Evolutionary conservation across 2,329 filamentous ascomycete genomes (phyloP).

Genomic region (Curvularia verruculosa): DNA sequence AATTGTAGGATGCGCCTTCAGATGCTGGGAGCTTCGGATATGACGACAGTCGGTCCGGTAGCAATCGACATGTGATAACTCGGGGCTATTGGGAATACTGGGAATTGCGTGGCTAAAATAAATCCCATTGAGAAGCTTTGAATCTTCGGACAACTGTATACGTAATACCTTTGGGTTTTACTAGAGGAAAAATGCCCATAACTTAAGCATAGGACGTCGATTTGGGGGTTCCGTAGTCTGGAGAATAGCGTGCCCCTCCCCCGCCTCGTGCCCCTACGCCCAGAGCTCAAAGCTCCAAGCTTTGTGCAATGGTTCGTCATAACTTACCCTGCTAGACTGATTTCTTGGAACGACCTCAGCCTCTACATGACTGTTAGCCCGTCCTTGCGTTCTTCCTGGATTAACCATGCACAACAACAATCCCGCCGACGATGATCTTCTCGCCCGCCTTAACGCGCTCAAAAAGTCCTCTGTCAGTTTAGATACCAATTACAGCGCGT

Average conservation of each 20-base stretch:
- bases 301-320: slow-evolving; percentile 13
- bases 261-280: slow-evolving; percentile 26
- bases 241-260: slow-evolving; percentile 14
- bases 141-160: too few relatives aligned
- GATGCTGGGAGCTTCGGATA: slow-evolving; percentile 17
- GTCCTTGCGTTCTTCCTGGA: neutral
- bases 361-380: neutral
- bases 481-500: slow-evolving; percentile 28
- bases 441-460: slow-evolving; percentile 57
- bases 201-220: neutral
- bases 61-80: slow-evolving; percentile 1
- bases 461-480: slow-evolving; percentile 53
- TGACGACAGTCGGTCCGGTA: slow-evolving; percentile 31
- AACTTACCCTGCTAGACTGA: neutral
- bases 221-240: neutral
- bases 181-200: neutral
- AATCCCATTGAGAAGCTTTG: too few relatives aligned
- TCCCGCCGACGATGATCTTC: slow-evolving; percentile 50
- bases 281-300: slow-evolving; percentile 13
- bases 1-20: slow-evolving; percentile 27
- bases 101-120: neutral
- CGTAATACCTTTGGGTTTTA: neutral
- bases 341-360: neutral
- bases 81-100: neutral
- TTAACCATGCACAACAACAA: slow-evolving; percentile 23